A percentile compares a stretch with the other conserved stretches of the same genome.
phyloP scores from a whole-genome alignment of 1,284 basidiomycete species.

The Phlebopus sp. region DNA sequence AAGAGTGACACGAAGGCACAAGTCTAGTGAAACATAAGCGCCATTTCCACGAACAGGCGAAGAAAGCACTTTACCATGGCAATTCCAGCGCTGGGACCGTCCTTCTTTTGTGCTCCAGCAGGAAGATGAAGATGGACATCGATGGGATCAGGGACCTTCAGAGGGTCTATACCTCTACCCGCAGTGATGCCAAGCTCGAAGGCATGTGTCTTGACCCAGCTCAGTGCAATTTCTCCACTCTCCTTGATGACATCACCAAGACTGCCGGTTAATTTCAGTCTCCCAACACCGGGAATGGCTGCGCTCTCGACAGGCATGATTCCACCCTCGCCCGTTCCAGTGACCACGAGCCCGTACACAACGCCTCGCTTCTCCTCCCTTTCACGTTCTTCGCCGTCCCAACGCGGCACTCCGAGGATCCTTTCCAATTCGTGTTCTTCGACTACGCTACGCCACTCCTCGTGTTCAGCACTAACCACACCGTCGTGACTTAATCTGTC shows the following conservation, averaged over 20 bases:
- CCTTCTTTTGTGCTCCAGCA: conserved; percentile 85
- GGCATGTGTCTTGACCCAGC: conserved; percentile 83
- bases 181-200: conserved; percentile 78
- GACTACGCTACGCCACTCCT: conserved; percentile 62
- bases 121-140: conserved; percentile 90
- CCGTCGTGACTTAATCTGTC: conserved; percentile 39
- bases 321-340: conserved; percentile 84
- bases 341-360: conserved; percentile 86
- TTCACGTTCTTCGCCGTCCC: conserved; percentile 78
- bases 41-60: not conserved
- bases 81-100: conserved; percentile 86
- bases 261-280: conserved; percentile 77
- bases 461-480: conserved; percentile 18
- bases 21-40: conserved; percentile 39
- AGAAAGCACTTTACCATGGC: conserved; percentile 61
- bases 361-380: conserved; percentile 68
- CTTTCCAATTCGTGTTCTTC: conserved; percentile 74
- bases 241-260: conserved; percentile 88
- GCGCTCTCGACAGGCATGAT: conserved; percentile 83
- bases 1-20: conserved; percentile 84
- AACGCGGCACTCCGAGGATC: conserved; percentile 81
- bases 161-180: conserved; percentile 64
- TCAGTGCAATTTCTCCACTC: conserved; percentile 82
- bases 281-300: conserved; percentile 67
- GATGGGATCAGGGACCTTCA: conserved; percentile 65